phyloP scores from a whole-genome alignment of 306 rosid genomes.

The Comarum palustre region DNA sequence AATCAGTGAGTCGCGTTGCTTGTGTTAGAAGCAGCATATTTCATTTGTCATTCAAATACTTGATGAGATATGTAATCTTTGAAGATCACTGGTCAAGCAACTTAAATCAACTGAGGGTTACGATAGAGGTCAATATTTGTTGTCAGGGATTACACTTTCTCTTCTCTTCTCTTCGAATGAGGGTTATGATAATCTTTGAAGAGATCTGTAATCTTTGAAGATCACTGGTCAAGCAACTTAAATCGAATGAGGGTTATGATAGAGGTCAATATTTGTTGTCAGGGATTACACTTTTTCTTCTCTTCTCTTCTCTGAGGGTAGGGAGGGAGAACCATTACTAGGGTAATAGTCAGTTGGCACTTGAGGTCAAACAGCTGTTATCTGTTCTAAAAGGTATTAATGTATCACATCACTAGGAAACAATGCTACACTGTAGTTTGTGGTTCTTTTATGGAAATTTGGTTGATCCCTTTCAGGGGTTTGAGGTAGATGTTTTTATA shows the following conservation, averaged over 20 bases:
- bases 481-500: too few relatives aligned
- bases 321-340: not conserved
- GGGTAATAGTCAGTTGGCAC: not conserved
- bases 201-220: not conserved
- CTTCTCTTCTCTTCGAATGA: not conserved
- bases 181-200: not conserved
- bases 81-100: not conserved
- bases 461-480: not conserved
- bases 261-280: not conserved
- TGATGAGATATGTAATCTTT: not conserved
- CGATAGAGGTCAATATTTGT: not conserved
- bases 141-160: not conserved
- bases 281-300: not conserved
- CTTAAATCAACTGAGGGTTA: not conserved
- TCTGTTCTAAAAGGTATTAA: not conserved
- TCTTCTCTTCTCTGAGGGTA: not conserved
- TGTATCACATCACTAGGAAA: not conserved
- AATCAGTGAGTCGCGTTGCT: not conserved
- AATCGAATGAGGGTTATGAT: not conserved
- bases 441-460: not conserved
- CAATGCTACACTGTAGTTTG: not conserved
- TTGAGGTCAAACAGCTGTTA: too few relatives aligned
- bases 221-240: not conserved
- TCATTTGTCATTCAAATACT: not conserved
- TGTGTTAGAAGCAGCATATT: not conserved